Evolutionary conservation across 345 rosid genomes (phyloP).

Genomic region (Salix viminalis): DNA sequence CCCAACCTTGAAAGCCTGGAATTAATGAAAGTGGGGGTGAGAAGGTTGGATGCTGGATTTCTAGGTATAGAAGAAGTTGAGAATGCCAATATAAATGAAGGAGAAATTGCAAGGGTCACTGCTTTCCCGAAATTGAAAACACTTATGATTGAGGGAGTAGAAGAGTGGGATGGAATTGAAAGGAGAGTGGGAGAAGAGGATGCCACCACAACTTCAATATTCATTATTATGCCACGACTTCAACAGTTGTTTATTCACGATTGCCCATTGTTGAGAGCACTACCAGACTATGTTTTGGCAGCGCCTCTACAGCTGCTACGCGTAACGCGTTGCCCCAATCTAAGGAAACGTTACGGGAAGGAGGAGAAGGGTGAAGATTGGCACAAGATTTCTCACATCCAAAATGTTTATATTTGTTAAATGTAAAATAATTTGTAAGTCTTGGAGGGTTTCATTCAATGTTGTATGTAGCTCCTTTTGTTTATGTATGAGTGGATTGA

Average conservation of each 20-base stretch:
- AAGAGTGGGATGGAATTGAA: conserved; percentile 4
- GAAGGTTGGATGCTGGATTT: too few relatives aligned
- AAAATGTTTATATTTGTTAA: accelerated
- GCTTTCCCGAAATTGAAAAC: too few relatives aligned
- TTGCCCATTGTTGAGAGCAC: neutral
- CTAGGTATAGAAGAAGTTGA: too few relatives aligned
- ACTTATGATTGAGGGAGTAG: too few relatives aligned
- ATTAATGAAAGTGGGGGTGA: too few relatives aligned
- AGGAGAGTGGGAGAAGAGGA: neutral
- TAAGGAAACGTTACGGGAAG: neutral
- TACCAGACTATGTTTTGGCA: conserved; percentile 2
- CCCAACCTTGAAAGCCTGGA: too few relatives aligned
- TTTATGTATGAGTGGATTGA: too few relatives aligned
- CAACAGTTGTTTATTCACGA: accelerated
- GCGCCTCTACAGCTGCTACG: neutral
- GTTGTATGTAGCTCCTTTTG: too few relatives aligned
- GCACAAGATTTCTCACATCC: conserved; percentile 11
- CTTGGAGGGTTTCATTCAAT: too few relatives aligned
- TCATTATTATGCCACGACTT: conserved; percentile 1
- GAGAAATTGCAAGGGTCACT: too few relatives aligned
- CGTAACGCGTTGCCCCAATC: neutral
- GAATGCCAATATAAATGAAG: too few relatives aligned
- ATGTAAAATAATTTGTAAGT: too few relatives aligned
- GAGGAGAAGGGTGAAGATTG: neutral
- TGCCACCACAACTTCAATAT: neutral